Percentiles rank a stretch among this genome's conserved stretches.
These are phyloP conservation scores for Epichloe uncinata DNA, from an alignment of 2,329 filamentous ascomycete genomes.

Conservation along the genomic window DNA sequence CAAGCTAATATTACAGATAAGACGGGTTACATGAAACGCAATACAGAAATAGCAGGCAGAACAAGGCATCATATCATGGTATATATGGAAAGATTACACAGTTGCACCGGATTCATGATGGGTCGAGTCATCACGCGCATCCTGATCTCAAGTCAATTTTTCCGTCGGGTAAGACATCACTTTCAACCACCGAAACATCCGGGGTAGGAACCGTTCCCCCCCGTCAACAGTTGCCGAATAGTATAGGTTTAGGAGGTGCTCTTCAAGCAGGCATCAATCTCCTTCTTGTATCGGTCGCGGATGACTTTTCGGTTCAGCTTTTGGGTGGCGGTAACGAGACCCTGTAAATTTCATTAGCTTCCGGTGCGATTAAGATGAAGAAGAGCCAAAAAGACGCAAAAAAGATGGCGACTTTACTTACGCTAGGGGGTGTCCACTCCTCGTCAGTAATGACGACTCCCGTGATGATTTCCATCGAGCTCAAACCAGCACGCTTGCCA, in stretches of 20 bases:
- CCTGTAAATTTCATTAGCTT: conserved; percentile 23
- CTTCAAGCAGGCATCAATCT: conserved; percentile 33
- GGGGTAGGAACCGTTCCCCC: background rate
- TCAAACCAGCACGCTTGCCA: conserved; percentile 53
- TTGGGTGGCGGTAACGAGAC: conserved; percentile 47
- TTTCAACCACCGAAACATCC: background rate
- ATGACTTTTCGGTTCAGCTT: conserved; percentile 44
- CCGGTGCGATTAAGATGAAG: too few species aligned
- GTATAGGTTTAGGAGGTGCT: background rate
- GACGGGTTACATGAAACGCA: background rate
- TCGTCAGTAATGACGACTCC: conserved; percentile 70
- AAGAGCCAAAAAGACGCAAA: background rate
- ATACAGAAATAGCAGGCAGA: background rate
- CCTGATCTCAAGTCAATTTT: background rate
- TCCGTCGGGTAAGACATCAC: background rate
- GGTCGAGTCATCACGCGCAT: background rate
- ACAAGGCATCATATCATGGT: background rate
- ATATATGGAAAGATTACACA: background rate
- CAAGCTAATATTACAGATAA: conserved; percentile 1
- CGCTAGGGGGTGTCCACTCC: conserved; percentile 73
- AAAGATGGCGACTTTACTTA: conserved; percentile 33
- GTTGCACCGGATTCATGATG: background rate
- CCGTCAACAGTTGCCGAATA: background rate
- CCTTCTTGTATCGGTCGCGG: conserved; percentile 34
- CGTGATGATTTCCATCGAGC: conserved; percentile 59